Percentiles rank a stretch among this genome's conserved stretches.
Evolutionary conservation across 2,329 filamentous ascomycete species (phyloP).

Genomic region (Penicillium sp.): DNA sequence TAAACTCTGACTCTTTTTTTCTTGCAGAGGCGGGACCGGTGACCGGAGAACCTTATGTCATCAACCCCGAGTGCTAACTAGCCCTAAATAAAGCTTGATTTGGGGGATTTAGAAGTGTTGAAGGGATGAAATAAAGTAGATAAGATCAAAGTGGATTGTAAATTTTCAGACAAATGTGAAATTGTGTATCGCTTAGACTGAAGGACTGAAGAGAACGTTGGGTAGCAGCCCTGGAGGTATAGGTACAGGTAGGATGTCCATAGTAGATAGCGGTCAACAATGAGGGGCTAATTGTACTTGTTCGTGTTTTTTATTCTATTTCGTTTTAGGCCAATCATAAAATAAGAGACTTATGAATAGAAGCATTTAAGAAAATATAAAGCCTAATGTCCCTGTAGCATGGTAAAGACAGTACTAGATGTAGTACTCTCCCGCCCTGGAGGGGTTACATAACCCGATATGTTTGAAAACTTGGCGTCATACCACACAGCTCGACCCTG

Average conservation of each 20-base stretch:
- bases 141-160: background rate
- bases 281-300: background rate
- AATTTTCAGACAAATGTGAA: background rate
- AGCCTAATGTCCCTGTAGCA: background rate
- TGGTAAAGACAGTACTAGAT: background rate
- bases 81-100: slow-evolving; percentile 23
- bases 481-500: slow-evolving; percentile 12
- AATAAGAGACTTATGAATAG: background rate
- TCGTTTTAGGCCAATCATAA: background rate
- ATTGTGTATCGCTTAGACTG: background rate
- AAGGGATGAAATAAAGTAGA: background rate
- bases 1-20: slow-evolving; percentile 29
- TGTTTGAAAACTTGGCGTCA: slow-evolving; percentile 23
- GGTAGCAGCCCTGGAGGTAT: background rate
- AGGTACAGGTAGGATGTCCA: background rate
- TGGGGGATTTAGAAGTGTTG: background rate
- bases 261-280: slow-evolving; percentile 7
- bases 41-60: slow-evolving; percentile 40
- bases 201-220: background rate
- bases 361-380: background rate
- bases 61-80: slow-evolving; percentile 30
- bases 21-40: slow-evolving; percentile 29
- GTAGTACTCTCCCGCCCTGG: background rate
- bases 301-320: background rate
- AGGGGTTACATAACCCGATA: slow-evolving; percentile 10